Evolutionary conservation across 2,329 filamentous ascomycete genomes (phyloP).

Genomic region (Penicillium sp.): DNA sequence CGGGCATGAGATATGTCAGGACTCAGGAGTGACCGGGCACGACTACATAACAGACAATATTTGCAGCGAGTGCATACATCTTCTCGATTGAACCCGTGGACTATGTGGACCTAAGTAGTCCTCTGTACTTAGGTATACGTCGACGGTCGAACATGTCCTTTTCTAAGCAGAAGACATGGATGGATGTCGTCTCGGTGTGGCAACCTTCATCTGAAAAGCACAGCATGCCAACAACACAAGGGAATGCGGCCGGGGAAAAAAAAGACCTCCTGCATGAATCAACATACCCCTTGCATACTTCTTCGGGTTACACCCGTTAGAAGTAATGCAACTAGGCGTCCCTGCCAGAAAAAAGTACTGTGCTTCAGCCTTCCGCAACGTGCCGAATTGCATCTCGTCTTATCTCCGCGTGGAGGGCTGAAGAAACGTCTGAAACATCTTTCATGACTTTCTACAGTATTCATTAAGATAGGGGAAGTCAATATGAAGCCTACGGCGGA

Average conservation of each 20-base stretch:
- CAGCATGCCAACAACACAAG: not conserved
- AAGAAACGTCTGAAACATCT: not conserved
- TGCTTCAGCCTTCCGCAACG: not conserved
- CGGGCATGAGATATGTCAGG: too few species aligned
- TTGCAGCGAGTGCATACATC: not conserved
- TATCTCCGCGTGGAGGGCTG: slow-evolving; percentile 1
- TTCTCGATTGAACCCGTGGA: not conserved
- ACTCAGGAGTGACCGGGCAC: not conserved
- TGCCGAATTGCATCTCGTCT: not conserved
- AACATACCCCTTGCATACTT: slow-evolving; percentile 5
- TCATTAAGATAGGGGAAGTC: not conserved
- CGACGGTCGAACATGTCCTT: too few species aligned
- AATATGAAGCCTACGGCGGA: slow-evolving; percentile 13
- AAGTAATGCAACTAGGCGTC: not conserved
- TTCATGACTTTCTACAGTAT: slow-evolving; percentile 1
- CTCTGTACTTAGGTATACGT: too few species aligned
- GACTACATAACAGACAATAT: not conserved
- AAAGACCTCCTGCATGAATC: not conserved
- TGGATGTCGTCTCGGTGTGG: not conserved
- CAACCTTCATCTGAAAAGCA: not conserved
- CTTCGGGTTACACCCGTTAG: not conserved
- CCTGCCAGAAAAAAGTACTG: not conserved
- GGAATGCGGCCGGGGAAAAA: slow-evolving; percentile 2
- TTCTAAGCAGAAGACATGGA: too few species aligned
- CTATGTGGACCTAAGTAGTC: too few species aligned